These are phyloP conservation scores for Medicago arabica DNA, from an alignment of 306 rosid genomes.

Conservation along the genomic window DNA sequence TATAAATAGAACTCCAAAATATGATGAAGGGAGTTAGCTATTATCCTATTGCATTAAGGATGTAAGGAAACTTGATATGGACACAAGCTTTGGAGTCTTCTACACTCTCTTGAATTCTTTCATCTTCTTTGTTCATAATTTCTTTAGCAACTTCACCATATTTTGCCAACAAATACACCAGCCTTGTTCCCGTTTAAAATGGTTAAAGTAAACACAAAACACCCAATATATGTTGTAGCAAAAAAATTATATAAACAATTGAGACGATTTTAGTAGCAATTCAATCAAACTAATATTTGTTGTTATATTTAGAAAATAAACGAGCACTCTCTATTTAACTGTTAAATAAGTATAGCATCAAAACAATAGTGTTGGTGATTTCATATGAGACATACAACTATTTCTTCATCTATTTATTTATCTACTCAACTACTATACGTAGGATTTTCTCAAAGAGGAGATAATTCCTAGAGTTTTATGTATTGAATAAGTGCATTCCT, in stretches of 20 bases:
- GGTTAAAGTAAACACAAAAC: too few relatives aligned
- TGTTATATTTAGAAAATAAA: background rate
- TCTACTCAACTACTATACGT: too few relatives aligned
- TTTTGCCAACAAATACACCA: too few relatives aligned
- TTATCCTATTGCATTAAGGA: background rate
- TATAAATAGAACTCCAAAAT: background rate
- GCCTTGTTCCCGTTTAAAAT: too few relatives aligned
- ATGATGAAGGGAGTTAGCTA: background rate
- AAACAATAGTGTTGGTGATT: background rate
- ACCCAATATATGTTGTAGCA: too few relatives aligned
- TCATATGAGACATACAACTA: background rate
- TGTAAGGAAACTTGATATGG: too few relatives aligned
- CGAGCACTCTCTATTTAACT: background rate
- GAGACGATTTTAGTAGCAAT: background rate
- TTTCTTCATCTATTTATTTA: background rate
- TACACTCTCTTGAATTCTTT: too few relatives aligned
- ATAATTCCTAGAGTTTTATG: conserved; percentile 3
- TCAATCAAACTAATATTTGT: background rate
- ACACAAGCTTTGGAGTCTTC: too few relatives aligned
- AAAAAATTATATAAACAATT: too few relatives aligned
- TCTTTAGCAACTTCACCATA: too few relatives aligned
- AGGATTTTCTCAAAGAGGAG: background rate
- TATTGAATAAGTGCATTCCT: background rate
- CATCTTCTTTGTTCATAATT: too few relatives aligned
- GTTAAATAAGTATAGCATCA: background rate